phyloP scores from a whole-genome alignment of 202 grass and related monocot genomes.

The Panicum hallii region DNA sequence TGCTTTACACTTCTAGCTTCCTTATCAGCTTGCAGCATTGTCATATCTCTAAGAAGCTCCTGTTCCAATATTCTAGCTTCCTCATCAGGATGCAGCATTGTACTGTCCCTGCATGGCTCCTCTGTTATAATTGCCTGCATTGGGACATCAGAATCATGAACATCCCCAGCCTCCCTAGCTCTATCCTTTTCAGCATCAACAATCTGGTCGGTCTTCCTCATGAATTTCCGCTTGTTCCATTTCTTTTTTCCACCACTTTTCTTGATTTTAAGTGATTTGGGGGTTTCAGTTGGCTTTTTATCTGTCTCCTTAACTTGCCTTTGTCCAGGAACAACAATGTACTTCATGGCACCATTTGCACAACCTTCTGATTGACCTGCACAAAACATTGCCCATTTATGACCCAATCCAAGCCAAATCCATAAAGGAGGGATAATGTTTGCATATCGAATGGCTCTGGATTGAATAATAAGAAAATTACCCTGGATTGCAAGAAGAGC shows the following conservation, averaged over 20 bases:
- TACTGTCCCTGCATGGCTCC: not conserved
- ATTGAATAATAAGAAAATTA: constrained; percentile 21
- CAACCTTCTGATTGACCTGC: constrained; percentile 67
- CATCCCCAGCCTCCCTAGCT: constrained; percentile 31
- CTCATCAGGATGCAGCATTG: not conserved
- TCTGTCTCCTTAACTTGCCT: constrained; percentile 61
- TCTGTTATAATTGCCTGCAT: constrained; percentile 33
- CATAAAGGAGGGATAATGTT: constrained; percentile 20
- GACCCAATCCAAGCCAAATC: constrained; percentile 19
- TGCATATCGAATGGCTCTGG: not conserved
- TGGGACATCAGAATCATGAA: constrained; percentile 32
- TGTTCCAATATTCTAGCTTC: constrained; percentile 9
- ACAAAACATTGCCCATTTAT: constrained; percentile 41
- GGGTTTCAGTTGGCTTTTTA: constrained; percentile 40
- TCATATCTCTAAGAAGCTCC: not conserved
- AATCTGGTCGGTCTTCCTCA: constrained; percentile 44
- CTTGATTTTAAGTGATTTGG: constrained; percentile 76
- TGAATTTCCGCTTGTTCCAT: constrained; percentile 68
- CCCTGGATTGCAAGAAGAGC: constrained; percentile 90
- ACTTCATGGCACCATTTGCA: constrained; percentile 59
- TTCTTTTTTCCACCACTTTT: constrained; percentile 69
- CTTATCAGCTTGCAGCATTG: constrained; percentile 14
- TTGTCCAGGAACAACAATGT: constrained; percentile 75
- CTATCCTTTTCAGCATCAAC: constrained; percentile 56
- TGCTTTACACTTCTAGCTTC: constrained; percentile 3